phyloP scores from a whole-genome alignment of 768 basidiomycete species.

The Amanita rimosa region DNA sequence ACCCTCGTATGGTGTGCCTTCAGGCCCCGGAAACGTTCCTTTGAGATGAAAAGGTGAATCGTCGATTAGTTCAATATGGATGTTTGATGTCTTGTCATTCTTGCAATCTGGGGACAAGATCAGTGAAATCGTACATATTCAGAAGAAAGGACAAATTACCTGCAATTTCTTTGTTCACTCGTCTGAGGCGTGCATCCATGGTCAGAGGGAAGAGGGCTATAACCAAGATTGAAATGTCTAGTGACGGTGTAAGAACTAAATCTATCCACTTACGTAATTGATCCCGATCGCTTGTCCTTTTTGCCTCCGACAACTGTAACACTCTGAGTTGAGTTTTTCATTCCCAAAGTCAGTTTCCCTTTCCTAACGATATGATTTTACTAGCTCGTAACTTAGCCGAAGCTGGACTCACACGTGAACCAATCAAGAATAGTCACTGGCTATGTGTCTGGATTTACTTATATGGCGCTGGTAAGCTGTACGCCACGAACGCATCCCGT shows the following conservation, averaged over 20 bases:
- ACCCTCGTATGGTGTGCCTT: constrained; percentile 89
- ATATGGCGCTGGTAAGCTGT: too few species aligned
- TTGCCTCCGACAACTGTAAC: too few species aligned
- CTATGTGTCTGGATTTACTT: too few species aligned
- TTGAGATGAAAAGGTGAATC: constrained; percentile 87
- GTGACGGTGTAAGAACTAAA: not conserved
- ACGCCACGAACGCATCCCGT: too few species aligned
- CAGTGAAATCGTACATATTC: constrained; percentile 4
- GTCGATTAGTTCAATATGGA: constrained; percentile 80
- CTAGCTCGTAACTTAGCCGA: too few species aligned
- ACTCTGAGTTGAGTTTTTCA: too few species aligned
- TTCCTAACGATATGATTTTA: too few species aligned
- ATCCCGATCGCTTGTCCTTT: too few species aligned
- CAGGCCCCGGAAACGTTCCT: constrained; percentile 85
- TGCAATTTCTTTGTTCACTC: constrained; percentile 91
- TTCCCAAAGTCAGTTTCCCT: too few species aligned
- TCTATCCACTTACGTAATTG: not conserved
- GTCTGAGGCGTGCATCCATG: constrained; percentile 83
- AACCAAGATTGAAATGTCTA: not conserved
- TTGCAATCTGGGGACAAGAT: constrained; percentile 61
- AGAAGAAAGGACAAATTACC: constrained; percentile 27
- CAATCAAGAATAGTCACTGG: too few species aligned
- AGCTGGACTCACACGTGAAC: too few species aligned
- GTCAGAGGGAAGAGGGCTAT: not conserved
- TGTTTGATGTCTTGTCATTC: constrained; percentile 85